Conservation (phyloP, 805 yeast species). For the Wickerhamomyces bisporus region DNA sequence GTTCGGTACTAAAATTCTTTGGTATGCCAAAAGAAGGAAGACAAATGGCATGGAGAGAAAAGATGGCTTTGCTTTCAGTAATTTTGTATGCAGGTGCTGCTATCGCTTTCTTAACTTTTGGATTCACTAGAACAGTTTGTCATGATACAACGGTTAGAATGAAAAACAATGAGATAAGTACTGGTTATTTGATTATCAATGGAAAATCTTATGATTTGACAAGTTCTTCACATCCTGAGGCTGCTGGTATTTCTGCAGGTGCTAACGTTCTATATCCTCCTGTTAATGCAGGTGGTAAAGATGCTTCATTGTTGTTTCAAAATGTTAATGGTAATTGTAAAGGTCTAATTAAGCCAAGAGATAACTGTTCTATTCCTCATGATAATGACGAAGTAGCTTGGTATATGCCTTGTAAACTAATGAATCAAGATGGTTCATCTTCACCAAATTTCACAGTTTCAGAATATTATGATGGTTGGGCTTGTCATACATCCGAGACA, state of each 20-base stretch:
- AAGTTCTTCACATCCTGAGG: constrained; percentile 72
- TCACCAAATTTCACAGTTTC: constrained; percentile 52
- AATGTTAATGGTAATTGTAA: constrained; percentile 90
- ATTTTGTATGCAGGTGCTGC: constrained; percentile 69
- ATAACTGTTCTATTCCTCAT: constrained; percentile 65
- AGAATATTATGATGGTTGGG: constrained; percentile 76
- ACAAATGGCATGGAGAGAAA: constrained; percentile 97
- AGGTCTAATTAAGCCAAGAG: constrained; percentile 66
- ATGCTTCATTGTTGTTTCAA: constrained; percentile 80
- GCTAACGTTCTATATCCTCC: constrained; percentile 82
- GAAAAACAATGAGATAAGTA: constrained; percentile 51
- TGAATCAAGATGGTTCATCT: constrained; percentile 66
- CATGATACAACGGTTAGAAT: constrained; percentile 41
- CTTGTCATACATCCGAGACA: constrained; percentile 73
- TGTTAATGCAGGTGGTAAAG: constrained; percentile 79
- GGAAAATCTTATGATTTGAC: constrained; percentile 77
- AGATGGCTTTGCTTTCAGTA: constrained; percentile 76
- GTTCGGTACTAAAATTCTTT: constrained; percentile 58
- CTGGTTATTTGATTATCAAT: constrained; percentile 66
- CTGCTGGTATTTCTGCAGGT: constrained; percentile 68
- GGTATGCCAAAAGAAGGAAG: constrained; percentile 78
- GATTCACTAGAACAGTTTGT: constrained; percentile 84
- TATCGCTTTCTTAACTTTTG: constrained; percentile 86
- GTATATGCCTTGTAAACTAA: constrained; percentile 91
- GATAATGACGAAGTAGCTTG: constrained; percentile 70